Evolutionary conservation across 2,329 filamentous ascomycete species (phyloP).

Genomic region (Penicillium freii): DNA sequence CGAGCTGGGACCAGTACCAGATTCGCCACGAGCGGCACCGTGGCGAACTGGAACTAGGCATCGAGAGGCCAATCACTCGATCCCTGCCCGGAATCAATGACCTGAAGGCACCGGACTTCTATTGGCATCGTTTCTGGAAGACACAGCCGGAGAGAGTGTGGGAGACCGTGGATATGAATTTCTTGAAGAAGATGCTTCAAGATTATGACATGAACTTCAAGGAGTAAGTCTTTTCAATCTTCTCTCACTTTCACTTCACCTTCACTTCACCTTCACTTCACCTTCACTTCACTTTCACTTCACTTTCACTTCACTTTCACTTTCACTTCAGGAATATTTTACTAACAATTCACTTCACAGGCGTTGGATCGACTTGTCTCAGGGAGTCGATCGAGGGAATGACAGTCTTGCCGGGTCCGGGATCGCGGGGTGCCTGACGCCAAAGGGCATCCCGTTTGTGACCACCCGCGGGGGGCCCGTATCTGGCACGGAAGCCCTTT

Average conservation of each 20-base stretch:
- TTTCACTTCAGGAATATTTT: neutral
- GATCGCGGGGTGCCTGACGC: constrained; percentile 66
- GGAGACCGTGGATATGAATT: constrained; percentile 65
- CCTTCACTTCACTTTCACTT: too few relatives aligned
- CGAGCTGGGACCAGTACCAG: constrained; percentile 49
- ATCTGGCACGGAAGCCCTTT: constrained; percentile 61
- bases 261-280: too few relatives aligned
- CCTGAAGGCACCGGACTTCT: constrained; percentile 55
- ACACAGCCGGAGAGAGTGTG: constrained; percentile 59
- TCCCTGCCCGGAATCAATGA: constrained; percentile 56
- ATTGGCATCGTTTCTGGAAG: constrained; percentile 52
- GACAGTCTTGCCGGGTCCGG: constrained; percentile 51
- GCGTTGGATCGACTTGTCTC: constrained; percentile 62
- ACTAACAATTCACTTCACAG: constrained; percentile 22
- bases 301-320: neutral
- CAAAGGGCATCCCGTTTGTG: constrained; percentile 60
- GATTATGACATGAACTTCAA: constrained; percentile 61
- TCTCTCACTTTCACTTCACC: neutral
- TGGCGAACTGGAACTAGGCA: constrained; percentile 50
- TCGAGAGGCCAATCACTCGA: constrained; percentile 57
- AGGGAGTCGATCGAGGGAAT: constrained; percentile 65
- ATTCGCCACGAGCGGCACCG: constrained; percentile 60
- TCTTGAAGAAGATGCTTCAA: constrained; percentile 49
- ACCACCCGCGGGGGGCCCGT: constrained; percentile 61
- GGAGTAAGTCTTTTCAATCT: constrained; percentile 39